Base-by-base conservation (phyloP, 768 basidiomycete genomes). In the Psilocybe cyanescens region DNA sequence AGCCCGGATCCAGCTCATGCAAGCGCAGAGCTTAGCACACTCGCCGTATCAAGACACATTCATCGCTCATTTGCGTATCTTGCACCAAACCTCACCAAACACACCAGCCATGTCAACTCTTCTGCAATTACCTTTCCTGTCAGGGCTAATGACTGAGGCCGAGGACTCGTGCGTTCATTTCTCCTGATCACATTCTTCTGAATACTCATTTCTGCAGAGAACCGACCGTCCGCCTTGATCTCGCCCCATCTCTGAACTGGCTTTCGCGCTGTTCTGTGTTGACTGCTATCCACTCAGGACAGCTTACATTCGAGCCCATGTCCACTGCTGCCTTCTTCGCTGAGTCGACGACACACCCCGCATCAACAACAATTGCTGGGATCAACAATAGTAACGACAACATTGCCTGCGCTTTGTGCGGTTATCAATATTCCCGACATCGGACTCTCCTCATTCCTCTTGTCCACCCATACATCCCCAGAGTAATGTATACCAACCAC, bases 181-280 rank as follows among this genome's bases (percentile, higher is more conserved):
- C n/a, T 44, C 59, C 49, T 50, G 47, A 7, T 2, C 41, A 57
- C 6, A 30, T 37, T 60, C 62, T 45, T 55, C 37, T 37, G 61
- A 48, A 70, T 58, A 41, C 30, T 59, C 29, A 35, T 44, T 29
- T 60, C 59, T 60, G 3, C 72, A 94, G 95, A 24, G 97, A 99
- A 67, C 93, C 97, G 0, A 94, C 95, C 0, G 79, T 97, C 31
- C 89, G 97, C 8, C 83, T 99, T 16, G 97, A 99, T 71, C 78
- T 92, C n/a, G 95, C 97, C 0, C 94, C 96, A 0, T 92, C 94
- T 11, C 79, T 99, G 35, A 95, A 93, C 68, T 99, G 93, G 92
- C 81, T 99, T n/a, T 90, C 91, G 14, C 85, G 95, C 29, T 87
- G 95, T 30, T 88, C 88, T 3, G 90, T 99, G 24, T 81, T 89